Evolutionary conservation across 1,139 yeast genomes (phyloP), one percentile per base, ranked within the genome.

Genomic region (Candida pseudoviswanathii): DNA sequence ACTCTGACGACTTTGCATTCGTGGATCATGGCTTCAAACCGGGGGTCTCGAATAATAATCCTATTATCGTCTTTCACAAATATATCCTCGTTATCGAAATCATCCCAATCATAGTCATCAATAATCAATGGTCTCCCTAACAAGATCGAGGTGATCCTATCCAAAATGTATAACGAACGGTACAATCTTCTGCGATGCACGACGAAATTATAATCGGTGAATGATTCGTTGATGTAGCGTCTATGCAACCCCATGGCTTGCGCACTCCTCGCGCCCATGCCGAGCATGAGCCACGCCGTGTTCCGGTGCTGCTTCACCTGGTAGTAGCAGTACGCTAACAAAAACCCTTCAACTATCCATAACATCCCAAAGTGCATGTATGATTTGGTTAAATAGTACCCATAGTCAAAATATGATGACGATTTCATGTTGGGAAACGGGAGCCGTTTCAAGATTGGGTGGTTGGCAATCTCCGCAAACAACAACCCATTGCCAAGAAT

Each of bases 101-200:
- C 79, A 53, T 75, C 80, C 75, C 77, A 72, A 39, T 74, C 79
- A 40, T 64, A 59, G 46, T 73, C 74, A 45, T 61, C 62, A 29
- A 77, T 72, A 1, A 71, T 60, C 41, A 75, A 54, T 1, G 80
- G 75, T 25, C 80, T 57, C 2, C 81, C 81, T 41, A 76, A 51
- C 27, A 67, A 60, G 7, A 71, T 57, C 7, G 79, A 70, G 9
- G 71, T 61, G n/a, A 73, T 57, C 22, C 78, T 56, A 52, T 77
- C 81, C 53, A 69, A 64, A 4, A 73, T 68, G 51, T 68, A 76
- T 26, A 76, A 58, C 41, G 70, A 64, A 46, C 75, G 59, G 68
- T 74, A 76, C 21, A 76, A 52, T 40, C 66, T 66, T 45, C 77
- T 62, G 48, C 80, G 61, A 44, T 55, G 58, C 11, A 51, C 40